Conservation (phyloP, 106 monocot genomes). For the Dioscorea dumetorum region DNA sequence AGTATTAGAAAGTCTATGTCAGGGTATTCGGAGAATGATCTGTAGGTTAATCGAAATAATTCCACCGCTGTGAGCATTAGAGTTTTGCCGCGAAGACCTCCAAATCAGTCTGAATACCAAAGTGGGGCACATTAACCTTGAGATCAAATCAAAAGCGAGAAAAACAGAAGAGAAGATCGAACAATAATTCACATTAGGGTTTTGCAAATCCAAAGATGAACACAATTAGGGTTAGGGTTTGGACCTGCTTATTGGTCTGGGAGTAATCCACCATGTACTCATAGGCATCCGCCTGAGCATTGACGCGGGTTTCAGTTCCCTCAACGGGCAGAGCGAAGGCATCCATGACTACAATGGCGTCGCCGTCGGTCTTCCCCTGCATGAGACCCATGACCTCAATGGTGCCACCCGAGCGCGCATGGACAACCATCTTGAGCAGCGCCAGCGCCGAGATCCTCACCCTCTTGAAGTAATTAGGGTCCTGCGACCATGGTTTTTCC, state of each 20-base stretch:
- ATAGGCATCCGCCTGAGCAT: slow-evolving; percentile 89
- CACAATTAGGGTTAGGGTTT: slow-evolving; percentile 11
- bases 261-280: slow-evolving; percentile 99
- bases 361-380: slow-evolving; percentile 95
- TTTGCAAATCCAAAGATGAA: not conserved
- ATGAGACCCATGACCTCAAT: slow-evolving; percentile 98
- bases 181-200: no score
- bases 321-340: slow-evolving; percentile 96
- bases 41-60: no score
- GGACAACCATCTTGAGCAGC: slow-evolving; percentile 96
- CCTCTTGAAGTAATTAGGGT: slow-evolving; percentile 74
- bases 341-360: slow-evolving; percentile 88
- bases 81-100: no score
- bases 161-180: not conserved
- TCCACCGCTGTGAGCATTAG: no score
- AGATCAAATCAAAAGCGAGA: no score
- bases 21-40: no score
- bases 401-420: slow-evolving; percentile 85
- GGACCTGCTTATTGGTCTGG: slow-evolving; percentile 83
- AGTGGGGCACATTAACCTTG: no score
- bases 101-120: no score
- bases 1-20: no score
- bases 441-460: slow-evolving; percentile 87
- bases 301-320: slow-evolving; percentile 96
- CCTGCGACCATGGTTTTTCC: slow-evolving; percentile 86